Percentiles rank a stretch among this genome's conserved stretches.
These are phyloP conservation scores for Chlorokybus atmophyticus DNA, from an alignment of 139 green algal species.

Conservation along the genomic window DNA sequence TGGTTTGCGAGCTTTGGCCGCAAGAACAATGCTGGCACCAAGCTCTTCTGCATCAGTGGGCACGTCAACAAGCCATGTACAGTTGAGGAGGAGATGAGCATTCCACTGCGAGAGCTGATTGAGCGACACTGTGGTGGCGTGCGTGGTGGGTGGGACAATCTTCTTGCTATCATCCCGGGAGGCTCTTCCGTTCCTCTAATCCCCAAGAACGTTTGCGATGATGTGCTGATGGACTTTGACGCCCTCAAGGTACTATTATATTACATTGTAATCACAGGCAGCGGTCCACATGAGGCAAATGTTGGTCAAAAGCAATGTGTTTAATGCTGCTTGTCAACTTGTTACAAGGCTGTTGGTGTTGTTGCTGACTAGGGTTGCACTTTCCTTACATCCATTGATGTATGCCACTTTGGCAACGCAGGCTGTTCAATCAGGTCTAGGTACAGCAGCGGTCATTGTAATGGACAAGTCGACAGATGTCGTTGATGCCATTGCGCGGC, in stretches of 20 bases:
- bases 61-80: conserved; percentile 97
- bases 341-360: too few relatives aligned
- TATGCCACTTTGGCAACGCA: too few relatives aligned
- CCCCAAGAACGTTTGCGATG: conserved; percentile 66
- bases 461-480: conserved; percentile 97
- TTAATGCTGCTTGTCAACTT: too few relatives aligned
- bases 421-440: conserved; percentile 66
- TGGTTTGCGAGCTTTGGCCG: conserved; percentile 91
- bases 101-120: conserved; percentile 88
- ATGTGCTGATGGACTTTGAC: conserved; percentile 98
- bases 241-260: conserved; percentile 59
- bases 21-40: conserved; percentile 95
- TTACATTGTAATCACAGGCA: too few relatives aligned
- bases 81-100: conserved; percentile 98
- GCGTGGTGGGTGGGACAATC: conserved; percentile 93
- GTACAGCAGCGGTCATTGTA: conserved; percentile 96
- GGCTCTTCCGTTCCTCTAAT: conserved; percentile 86
- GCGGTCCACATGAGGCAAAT: too few relatives aligned
- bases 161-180: conserved; percentile 93
- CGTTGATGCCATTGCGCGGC: conserved; percentile 83
- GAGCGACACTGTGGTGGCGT: conserved; percentile 89
- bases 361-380: too few relatives aligned
- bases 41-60: conserved; percentile 96
- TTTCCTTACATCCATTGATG: too few relatives aligned
- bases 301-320: too few relatives aligned